Base-by-base conservation (phyloP, 495 filamentous ascomycete genomes). In the Glonium stellatum region DNA sequence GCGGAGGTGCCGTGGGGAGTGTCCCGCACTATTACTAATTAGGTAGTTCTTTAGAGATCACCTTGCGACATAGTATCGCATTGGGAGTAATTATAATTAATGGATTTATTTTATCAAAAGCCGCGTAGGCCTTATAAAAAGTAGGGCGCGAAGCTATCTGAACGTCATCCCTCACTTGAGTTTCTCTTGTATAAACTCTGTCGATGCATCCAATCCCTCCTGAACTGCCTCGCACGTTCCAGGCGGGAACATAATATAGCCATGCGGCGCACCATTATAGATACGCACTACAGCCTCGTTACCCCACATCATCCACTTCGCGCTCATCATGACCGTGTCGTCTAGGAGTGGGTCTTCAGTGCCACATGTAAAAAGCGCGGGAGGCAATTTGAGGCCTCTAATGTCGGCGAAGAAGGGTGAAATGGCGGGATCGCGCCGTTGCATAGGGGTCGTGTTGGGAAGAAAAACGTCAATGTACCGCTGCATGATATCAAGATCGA, bases 271-370 rank as follows among this genome's bases (percentile, higher is more conserved):
- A 8, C 81, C 82, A 31, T 76, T 73, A 67, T 78, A 80, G 6
- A 82, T 66, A 67, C 76, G 82, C 10, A 80, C 58, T 5, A 79
- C 61, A 0, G 72, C 69, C 67, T 82, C 75, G 18, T 72, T 76
- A 18, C 81, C 80, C 27, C 72, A 70, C 65, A 78, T 75, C 67
- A 61, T 47, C 79, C 79, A 84, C 69, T 78, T 79, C 19, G 70
- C 66, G 6, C 67, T 68, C 80, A 85, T 83, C 35, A 80, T 58
- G 22, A 83, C 61, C 18, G 74, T 79, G 65, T 84, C 81, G 68
- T 84, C 81, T 6, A 82, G 65, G 68, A 84, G 56, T 13, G 68
- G 71, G 65, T 84, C 82, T 58, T 77, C 75, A 10, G 79, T 83
- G 0, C 80, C 81, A 42, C 73, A 76, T 0, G 73, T 66, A 62